Conservation (phyloP, 164 flowering plant species). For the Kingdonia uniflora region DNA sequence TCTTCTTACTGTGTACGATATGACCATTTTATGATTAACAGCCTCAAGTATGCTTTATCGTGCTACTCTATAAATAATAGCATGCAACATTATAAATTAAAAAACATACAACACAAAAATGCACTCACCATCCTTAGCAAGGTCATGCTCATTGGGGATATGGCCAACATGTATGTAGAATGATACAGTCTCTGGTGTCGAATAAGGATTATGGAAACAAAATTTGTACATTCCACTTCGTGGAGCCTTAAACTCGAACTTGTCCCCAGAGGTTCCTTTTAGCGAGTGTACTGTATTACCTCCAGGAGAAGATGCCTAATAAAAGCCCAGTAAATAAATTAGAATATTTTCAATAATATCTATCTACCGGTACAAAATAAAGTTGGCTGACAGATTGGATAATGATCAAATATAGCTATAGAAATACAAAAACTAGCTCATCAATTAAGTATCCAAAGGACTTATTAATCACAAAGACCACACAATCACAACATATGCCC, state of each 20-base stretch:
- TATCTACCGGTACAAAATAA: too few species aligned
- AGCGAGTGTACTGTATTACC: conserved; percentile 53
- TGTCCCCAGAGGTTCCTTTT: conserved; percentile 91
- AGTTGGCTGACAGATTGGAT: too few species aligned
- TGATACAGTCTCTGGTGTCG: conserved; percentile 87
- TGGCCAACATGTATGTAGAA: conserved; percentile 94
- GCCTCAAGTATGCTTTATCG: too few species aligned
- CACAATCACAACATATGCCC: too few species aligned
- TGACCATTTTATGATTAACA: too few species aligned
- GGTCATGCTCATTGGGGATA: conserved; percentile 86
- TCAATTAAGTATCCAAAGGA: too few species aligned
- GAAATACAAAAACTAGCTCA: too few species aligned
- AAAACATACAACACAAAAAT: background rate
- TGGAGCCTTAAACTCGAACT: conserved; percentile 86
- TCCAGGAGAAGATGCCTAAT: conserved; percentile 74
- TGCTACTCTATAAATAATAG: background rate
- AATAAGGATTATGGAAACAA: conserved; percentile 80
- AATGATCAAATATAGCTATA: too few species aligned
- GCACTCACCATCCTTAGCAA: conserved; percentile 92
- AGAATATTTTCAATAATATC: too few species aligned
- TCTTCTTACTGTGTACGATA: too few species aligned
- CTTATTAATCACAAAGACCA: too few species aligned
- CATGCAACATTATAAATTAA: background rate
- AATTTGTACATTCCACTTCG: conserved; percentile 93
- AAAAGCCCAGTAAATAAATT: background rate